These are phyloP conservation scores for Proliferodiscus dingleyae DNA, from an alignment of 2,329 filamentous ascomycete genomes.

Conservation along the genomic window DNA sequence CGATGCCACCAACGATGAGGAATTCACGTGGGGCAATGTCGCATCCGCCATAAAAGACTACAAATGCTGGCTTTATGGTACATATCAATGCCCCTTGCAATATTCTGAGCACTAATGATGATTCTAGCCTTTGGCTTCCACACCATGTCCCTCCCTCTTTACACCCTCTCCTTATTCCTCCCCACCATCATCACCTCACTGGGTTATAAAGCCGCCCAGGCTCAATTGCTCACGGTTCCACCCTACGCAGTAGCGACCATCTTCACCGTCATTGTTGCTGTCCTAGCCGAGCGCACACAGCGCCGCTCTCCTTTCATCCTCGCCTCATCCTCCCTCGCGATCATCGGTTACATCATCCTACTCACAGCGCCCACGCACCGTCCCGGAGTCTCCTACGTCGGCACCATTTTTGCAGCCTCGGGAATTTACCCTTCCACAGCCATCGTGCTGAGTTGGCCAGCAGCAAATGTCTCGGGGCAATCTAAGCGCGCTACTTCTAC, in stretches of 20 bases:
- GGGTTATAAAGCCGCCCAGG: slow-evolving; percentile 48
- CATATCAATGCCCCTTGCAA: not conserved
- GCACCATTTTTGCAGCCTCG: slow-evolving; percentile 58
- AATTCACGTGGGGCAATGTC: slow-evolving; percentile 65
- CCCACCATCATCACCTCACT: slow-evolving; percentile 51
- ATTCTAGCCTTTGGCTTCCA: slow-evolving; percentile 57
- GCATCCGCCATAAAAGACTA: slow-evolving; percentile 58
- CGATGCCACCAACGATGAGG: slow-evolving; percentile 64
- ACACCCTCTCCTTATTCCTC: slow-evolving; percentile 51
- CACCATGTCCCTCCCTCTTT: slow-evolving; percentile 62
- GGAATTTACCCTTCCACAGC: slow-evolving; percentile 65
- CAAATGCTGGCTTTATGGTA: slow-evolving; percentile 64
- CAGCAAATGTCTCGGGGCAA: slow-evolving; percentile 67
- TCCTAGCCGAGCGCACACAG: slow-evolving; percentile 53
- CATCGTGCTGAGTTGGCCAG: slow-evolving; percentile 63
- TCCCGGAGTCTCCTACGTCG: slow-evolving; percentile 54
- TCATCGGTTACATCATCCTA: slow-evolving; percentile 59
- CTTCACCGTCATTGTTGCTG: slow-evolving; percentile 53
- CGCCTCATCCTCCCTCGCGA: slow-evolving; percentile 49
- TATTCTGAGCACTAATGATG: not conserved
- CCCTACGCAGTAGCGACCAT: slow-evolving; percentile 60
- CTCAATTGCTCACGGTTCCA: slow-evolving; percentile 57
- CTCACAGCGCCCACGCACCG: slow-evolving; percentile 42
- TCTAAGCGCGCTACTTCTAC: slow-evolving; percentile 65
- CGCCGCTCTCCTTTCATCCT: slow-evolving; percentile 61